These are phyloP conservation scores for Petunia axillaris DNA, from an alignment of 257 asterid species.

Conservation along the genomic window DNA sequence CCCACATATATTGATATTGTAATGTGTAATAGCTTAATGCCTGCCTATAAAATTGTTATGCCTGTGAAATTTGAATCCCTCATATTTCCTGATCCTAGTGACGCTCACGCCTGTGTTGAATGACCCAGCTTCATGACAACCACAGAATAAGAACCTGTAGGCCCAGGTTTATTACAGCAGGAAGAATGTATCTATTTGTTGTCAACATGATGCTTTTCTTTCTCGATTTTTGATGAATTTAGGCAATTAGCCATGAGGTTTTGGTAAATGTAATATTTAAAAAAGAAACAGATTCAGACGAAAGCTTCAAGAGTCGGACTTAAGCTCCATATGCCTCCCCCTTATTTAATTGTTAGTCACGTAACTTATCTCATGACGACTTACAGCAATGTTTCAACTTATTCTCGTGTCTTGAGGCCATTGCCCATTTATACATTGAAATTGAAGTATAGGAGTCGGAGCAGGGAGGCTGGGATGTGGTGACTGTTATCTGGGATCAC, in stretches of 20 bases:
- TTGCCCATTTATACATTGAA: neutral
- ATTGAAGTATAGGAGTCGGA: conserved; percentile 69
- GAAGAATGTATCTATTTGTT: neutral
- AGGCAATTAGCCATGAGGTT: neutral
- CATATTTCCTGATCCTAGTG: neutral
- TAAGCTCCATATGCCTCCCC: conserved; percentile 78
- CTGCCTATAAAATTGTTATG: neutral
- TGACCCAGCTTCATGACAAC: neutral
- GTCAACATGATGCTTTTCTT: neutral
- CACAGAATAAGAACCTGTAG: neutral
- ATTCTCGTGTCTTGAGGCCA: too few relatives aligned
- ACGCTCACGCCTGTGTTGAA: neutral
- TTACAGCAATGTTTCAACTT: too few relatives aligned
- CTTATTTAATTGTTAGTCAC: conserved; percentile 82
- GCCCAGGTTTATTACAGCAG: neutral
- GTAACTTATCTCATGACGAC: conserved; percentile 30
- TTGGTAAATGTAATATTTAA: too few relatives aligned
- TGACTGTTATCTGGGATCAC: neutral
- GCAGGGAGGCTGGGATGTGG: conserved; percentile 30
- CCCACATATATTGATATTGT: neutral
- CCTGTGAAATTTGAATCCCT: neutral
- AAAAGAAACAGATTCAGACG: conserved; percentile 54
- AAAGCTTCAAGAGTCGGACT: conserved; percentile 46
- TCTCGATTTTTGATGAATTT: neutral
- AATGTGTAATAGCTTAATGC: neutral